These are phyloP conservation scores for Zygosaccharomyces gambellarensis DNA, from an alignment of 805 yeast species.

Conservation along the genomic window DNA sequence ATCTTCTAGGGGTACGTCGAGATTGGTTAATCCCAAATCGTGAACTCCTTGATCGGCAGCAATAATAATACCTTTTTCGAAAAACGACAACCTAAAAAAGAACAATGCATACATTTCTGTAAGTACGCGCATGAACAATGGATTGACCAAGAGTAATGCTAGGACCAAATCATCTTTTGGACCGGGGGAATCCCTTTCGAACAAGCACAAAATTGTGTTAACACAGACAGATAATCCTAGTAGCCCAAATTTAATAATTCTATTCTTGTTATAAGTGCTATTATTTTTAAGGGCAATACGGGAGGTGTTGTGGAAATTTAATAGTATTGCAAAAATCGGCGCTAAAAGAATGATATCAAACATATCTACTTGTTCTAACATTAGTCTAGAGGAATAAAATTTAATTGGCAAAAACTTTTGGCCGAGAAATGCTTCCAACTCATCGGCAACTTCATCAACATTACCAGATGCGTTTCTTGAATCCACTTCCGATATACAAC, in stretches of 20 bases:
- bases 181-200: conserved; percentile 10
- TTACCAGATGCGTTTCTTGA: conserved; percentile 6
- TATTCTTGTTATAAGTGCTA: conserved; percentile 13
- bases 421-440: conserved; percentile 15
- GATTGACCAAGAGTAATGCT: conserved; percentile 17
- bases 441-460: conserved; percentile 8
- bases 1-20: conserved; percentile 10
- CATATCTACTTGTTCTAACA: conserved; percentile 16
- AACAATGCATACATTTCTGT: conserved; percentile 23
- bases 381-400: conserved; percentile 15
- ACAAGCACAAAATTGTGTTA: conserved; percentile 14
- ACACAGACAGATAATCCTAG: conserved; percentile 18
- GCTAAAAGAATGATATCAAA: conserved; percentile 23
- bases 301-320: conserved; percentile 20
- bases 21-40: conserved; percentile 8
- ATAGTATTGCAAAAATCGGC: conserved; percentile 22
- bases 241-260: conserved; percentile 18
- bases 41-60: conserved; percentile 10
- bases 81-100: conserved; percentile 20
- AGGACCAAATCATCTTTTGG: conserved; percentile 10
- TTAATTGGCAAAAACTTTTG: conserved; percentile 16
- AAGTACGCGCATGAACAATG: conserved; percentile 22
- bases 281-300: conserved; percentile 12
- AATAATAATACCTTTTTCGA: conserved; percentile 18
- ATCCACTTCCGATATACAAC: conserved; percentile 15